Conservation (phyloP, 768 basidiomycete species). For the Mrakia frigida region DNA sequence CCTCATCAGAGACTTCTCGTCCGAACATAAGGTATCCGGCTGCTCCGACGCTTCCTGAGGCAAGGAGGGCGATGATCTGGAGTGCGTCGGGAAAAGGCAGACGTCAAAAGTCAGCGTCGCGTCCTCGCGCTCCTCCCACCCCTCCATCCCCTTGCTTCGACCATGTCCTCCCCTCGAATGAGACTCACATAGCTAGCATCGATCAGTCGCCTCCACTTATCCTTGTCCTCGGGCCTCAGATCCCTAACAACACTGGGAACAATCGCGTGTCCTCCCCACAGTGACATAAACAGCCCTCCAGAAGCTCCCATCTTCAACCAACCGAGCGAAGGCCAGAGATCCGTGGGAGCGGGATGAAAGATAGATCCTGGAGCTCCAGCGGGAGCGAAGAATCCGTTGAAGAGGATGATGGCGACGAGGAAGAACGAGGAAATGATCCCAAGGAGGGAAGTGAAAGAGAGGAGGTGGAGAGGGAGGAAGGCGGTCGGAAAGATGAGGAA, state of each 20-base stretch:
- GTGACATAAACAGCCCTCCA: slow-evolving; percentile 87
- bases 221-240: slow-evolving; percentile 65
- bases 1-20: slow-evolving; percentile 50
- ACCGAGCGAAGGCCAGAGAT: slow-evolving; percentile 51
- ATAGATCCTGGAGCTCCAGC: slow-evolving; percentile 70
- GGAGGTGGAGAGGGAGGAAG: slow-evolving; percentile 74
- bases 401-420: slow-evolving; percentile 67
- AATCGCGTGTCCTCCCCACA: slow-evolving; percentile 41
- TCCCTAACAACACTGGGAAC: slow-evolving; percentile 60
- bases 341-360: slow-evolving; percentile 67
- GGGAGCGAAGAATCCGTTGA: slow-evolving; percentile 72
- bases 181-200: slow-evolving; percentile 56
- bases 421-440: slow-evolving; percentile 66
- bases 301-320: slow-evolving; percentile 63
- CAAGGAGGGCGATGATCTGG: slow-evolving; percentile 59
- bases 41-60: slow-evolving; percentile 61
- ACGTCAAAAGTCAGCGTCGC: background rate
- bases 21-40: slow-evolving; percentile 93
- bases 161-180: background rate
- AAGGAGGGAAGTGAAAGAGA: slow-evolving; percentile 82
- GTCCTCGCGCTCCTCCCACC: background rate
- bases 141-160: background rate
- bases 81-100: slow-evolving; percentile 12
- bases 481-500: slow-evolving; percentile 64
- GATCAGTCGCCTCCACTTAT: slow-evolving; percentile 55